Evolutionary conservation across 1,284 basidiomycete genomes (phyloP).

Genomic region (Ustilago nuda): DNA sequence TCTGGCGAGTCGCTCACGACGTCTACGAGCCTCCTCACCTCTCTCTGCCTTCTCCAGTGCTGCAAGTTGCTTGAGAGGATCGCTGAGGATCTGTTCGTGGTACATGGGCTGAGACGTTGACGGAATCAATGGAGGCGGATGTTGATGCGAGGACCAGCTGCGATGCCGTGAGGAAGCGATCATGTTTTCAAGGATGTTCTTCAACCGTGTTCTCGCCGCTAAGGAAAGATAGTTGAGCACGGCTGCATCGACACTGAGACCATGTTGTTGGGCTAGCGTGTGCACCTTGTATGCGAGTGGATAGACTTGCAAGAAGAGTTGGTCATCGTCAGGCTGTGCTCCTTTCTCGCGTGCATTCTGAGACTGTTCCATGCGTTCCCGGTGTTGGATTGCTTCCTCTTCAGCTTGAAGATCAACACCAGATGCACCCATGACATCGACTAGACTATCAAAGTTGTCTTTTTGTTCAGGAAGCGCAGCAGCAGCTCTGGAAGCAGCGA

Average conservation of each 20-base stretch:
- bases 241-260: conserved; percentile 62
- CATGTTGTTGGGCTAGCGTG: conserved; percentile 57
- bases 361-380: conserved; percentile 50
- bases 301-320: conserved; percentile 62
- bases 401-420: conserved; percentile 66
- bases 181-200: conserved; percentile 66
- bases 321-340: conserved; percentile 42
- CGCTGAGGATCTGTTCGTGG: conserved; percentile 61
- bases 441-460: conserved; percentile 58
- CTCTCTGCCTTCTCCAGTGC: conserved; percentile 66
- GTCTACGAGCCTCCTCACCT: conserved; percentile 59
- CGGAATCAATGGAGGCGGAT: conserved; percentile 53
- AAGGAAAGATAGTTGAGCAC: conserved; percentile 66
- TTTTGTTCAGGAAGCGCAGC: conserved; percentile 27
- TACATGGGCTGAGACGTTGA: conserved; percentile 51
- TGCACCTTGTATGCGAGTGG: conserved; percentile 63
- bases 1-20: conserved; percentile 56
- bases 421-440: conserved; percentile 63
- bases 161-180: conserved; percentile 64
- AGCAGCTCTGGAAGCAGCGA: conserved; percentile 10
- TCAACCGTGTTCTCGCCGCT: conserved; percentile 61
- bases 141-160: conserved; percentile 64
- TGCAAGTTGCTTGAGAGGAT: conserved; percentile 62
- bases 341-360: conserved; percentile 24
- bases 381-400: conserved; percentile 62